Evolutionary conservation across 495 filamentous ascomycete genomes (phyloP).

Genomic region (Cairneyella variabilis): DNA sequence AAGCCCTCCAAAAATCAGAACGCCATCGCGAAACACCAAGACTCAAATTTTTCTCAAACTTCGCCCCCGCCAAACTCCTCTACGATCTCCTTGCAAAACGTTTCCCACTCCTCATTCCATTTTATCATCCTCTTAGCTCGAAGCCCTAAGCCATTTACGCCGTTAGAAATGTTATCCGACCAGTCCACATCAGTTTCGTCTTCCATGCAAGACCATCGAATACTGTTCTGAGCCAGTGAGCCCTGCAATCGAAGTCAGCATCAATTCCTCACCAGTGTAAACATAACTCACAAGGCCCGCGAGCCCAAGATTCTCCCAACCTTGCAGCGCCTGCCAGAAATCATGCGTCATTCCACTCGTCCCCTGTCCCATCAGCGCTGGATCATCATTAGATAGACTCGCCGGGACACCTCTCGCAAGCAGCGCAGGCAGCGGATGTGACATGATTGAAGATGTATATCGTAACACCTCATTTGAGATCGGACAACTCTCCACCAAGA

Average conservation of each 20-base stretch:
- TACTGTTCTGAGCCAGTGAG: constrained; percentile 83
- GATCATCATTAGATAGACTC: constrained; percentile 79
- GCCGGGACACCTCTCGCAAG: constrained; percentile 76
- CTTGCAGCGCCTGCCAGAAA: constrained; percentile 76
- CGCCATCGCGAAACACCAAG: neutral
- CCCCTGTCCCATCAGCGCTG: constrained; percentile 72
- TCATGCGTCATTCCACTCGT: constrained; percentile 74
- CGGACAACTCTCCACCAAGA: constrained; percentile 81
- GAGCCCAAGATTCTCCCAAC: constrained; percentile 68
- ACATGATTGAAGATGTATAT: constrained; percentile 66
- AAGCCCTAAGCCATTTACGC: constrained; percentile 62
- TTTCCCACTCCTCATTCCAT: constrained; percentile 78
- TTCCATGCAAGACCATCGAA: constrained; percentile 81
- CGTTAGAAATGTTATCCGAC: constrained; percentile 62
- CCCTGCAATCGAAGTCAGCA: constrained; percentile 40
- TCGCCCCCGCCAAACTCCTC: constrained; percentile 56
- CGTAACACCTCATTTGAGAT: constrained; percentile 81
- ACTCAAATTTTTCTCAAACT: neutral
- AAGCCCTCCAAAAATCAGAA: neutral
- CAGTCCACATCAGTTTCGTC: constrained; percentile 68
- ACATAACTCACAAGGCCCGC: constrained; percentile 50
- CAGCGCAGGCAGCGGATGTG: constrained; percentile 77
- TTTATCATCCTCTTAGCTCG: constrained; percentile 67
- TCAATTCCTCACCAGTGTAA: constrained; percentile 33
- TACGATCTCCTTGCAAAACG: constrained; percentile 86